Evolutionary conservation across 768 basidiomycete species (phyloP), one percentile per base, ranked within the genome.

Genomic region (Suillus decipiens): DNA sequence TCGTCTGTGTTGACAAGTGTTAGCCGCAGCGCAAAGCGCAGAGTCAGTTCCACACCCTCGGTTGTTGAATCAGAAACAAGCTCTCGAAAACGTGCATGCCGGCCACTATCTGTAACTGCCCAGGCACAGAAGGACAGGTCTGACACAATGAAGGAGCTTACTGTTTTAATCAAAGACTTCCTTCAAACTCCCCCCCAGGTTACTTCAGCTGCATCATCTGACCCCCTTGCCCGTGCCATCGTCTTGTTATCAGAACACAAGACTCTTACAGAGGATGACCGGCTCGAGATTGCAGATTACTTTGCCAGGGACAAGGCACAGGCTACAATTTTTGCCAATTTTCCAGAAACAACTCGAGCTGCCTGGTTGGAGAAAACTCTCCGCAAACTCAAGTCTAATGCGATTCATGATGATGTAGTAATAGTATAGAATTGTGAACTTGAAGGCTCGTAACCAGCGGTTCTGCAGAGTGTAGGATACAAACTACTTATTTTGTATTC

Each of bases 291-390:
- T 19, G 42, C 42, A 19, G 42, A 43, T 12, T 43, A 43, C 42
- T 43, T 43, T n/a, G 42, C 42, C 5, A 43, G 42, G 19, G 19
- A 45, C 10, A 45, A 22, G n/a, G 43, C 43, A 22, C 43, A 45
- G 43, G 43, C 43, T 45, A 14, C 22, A 5, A 10, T 45, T 45
- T 45, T 45, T n/a, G 17, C 43, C 6, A 45, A 45, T 22, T 45
- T 45, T 45, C 8, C n/a, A 22, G n/a, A 45, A 14, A 22, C 43
- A 45, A 45, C 8, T 9, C 3, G n/a, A 45, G 43, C 43, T n/a
- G n/a, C 43, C 43, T 45, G 43, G 43, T 45, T 45, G 43, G 43
- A 45, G n/a, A 45, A 45, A 45, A 45, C 43, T 10, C 43, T 45
- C 3, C 2, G 43, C n/a, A 45, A 45, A 5, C n/a, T 45, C 8